A percentile compares a stretch with the other conserved stretches of the same genome.
Conservation (phyloP, 768 basidiomycete species). For the Macrolepiota albuminosa region DNA sequence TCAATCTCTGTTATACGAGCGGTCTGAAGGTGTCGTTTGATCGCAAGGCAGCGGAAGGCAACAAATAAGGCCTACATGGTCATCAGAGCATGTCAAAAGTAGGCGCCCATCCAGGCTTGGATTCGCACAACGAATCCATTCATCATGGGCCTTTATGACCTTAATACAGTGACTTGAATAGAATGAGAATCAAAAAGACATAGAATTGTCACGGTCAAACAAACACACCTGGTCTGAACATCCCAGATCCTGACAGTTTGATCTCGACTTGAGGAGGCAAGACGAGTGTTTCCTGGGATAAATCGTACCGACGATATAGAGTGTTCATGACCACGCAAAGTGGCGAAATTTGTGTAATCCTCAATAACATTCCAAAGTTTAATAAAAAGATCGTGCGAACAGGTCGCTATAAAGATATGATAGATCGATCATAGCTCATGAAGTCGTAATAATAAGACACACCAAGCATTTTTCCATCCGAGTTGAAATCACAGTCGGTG, state of each 20-base stretch:
- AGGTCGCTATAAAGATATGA: conserved; percentile 12
- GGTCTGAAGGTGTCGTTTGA: conserved; percentile 39
- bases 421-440: background rate
- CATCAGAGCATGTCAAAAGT: conserved; percentile 59
- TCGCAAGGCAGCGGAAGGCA: background rate
- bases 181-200: background rate
- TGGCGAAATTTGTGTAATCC: conserved; percentile 22
- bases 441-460: conserved; percentile 5
- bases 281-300: conserved; percentile 57
- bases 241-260: conserved; percentile 67
- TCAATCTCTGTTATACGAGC: conserved; percentile 56
- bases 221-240: conserved; percentile 54
- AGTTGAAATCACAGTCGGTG: conserved; percentile 65
- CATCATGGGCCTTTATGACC: conserved; percentile 56
- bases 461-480: conserved; percentile 65
- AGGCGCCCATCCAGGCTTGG: conserved; percentile 51
- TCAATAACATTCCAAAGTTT: conserved; percentile 38
- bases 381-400: conserved; percentile 23
- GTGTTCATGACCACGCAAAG: conserved; percentile 67
- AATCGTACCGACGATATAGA: conserved; percentile 68
- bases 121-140: conserved; percentile 56
- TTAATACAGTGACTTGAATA: conserved; percentile 54
- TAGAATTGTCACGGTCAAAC: background rate
- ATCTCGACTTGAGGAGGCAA: conserved; percentile 69
- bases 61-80: conserved; percentile 45